Base-by-base conservation (phyloP, 345 rosid genomes). In the Cardamine occulta region DNA sequence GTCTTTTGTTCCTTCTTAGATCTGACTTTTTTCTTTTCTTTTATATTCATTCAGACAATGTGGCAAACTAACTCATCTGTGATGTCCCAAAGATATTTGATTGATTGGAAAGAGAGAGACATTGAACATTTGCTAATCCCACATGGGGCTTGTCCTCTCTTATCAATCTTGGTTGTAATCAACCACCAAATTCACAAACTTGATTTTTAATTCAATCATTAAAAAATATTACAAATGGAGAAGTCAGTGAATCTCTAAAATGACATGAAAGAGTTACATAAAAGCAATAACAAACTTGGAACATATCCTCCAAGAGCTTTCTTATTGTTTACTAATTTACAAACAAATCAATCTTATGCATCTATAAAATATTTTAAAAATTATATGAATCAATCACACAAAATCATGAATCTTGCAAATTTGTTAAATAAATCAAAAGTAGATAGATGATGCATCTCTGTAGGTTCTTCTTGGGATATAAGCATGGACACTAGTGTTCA, bases 391-490 rank as follows among this genome's bases (percentile, higher is more conserved):
- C 40, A 9, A 72, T 59, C 81, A 72, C 77, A 78, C 73, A n/a
- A 6, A 47, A 70, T 12, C 17, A 63, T 63, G 29, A 78, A 49
- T 65, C 37, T 48, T 58, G 59, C 7, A 35, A 21, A 53, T 54
- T 28, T 23, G 13, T 54, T 35, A 64, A 66, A 28, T 39, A 10
- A 51, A 58, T 58, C 53, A 78, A 60, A 51, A 72, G 69, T 66
- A 78, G 65, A 78, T 72, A 15, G 74, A 78, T 60, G 81, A 40
- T 66, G 77, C 67, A 78, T 78, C 81, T 66, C 68, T 52, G 69
- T 78, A 78, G 64, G 70, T 66, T 78, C 69, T 83, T 84, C 72
- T 86, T 72, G 78, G 83, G 53, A 73, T 77, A 56, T 61, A 81
- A 81, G 68, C 63, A 78, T 78, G 73, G 13, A 66, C 69, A 72